A percentile compares a stretch with the other conserved stretches of the same genome.
Evolutionary conservation across 805 yeast species (phyloP).

Genomic region (Torulaspora franciscae): DNA sequence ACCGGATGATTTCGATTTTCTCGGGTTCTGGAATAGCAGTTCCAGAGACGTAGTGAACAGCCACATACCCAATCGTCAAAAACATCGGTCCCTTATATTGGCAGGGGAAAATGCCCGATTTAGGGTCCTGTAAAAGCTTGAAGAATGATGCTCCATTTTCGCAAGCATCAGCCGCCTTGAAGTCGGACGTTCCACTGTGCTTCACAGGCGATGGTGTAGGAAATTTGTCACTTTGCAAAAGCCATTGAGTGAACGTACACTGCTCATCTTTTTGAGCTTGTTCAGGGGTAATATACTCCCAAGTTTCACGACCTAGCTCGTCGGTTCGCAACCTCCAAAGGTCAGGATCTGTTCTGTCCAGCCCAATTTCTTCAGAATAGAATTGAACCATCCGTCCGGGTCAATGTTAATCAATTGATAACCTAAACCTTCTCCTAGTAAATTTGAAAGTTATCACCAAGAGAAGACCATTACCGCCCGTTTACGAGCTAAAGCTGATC

Average conservation of each 20-base stretch:
- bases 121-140: slow-evolving; percentile 61
- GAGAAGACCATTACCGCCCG: no score
- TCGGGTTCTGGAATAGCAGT: slow-evolving; percentile 63
- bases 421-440: no score
- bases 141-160: slow-evolving; percentile 71
- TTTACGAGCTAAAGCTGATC: no score
- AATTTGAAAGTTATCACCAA: no score
- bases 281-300: slow-evolving; percentile 58
- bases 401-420: no score
- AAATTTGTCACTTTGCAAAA: slow-evolving; percentile 41
- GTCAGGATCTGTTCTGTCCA: slow-evolving; percentile 61
- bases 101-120: slow-evolving; percentile 82
- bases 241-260: slow-evolving; percentile 51
- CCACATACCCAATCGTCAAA: slow-evolving; percentile 85
- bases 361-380: slow-evolving; percentile 67
- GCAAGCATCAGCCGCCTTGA: slow-evolving; percentile 57
- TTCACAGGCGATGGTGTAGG: slow-evolving; percentile 38
- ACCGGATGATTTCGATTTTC: slow-evolving; percentile 69
- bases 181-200: slow-evolving; percentile 16
- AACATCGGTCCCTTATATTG: slow-evolving; percentile 98
- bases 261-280: slow-evolving; percentile 45
- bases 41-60: slow-evolving; percentile 63
- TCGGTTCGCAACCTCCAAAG: slow-evolving; percentile 74
- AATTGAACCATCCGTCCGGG: slow-evolving; percentile 12
- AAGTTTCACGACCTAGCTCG: slow-evolving; percentile 69